A percentile compares a stretch with the other conserved stretches of the same genome.
Conservation (phyloP, 495 filamentous ascomycete species). For the Xanthoparmelia taractica region DNA sequence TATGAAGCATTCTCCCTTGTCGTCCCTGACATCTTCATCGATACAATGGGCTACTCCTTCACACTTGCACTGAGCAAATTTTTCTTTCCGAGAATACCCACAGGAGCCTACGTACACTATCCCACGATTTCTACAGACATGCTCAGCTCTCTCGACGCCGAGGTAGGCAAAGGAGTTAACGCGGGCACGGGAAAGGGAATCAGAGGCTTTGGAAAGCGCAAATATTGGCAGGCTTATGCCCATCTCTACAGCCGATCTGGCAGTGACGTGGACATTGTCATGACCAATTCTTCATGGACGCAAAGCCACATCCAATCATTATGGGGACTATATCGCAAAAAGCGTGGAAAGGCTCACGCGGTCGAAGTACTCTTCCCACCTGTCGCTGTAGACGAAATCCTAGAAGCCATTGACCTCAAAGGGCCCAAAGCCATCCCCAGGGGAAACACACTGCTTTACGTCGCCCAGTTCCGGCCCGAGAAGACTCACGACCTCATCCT, state of each 20-base stretch:
- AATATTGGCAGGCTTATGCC: conserved; percentile 85
- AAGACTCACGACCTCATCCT: conserved; percentile 89
- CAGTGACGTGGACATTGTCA: conserved; percentile 75
- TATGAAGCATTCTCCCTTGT: conserved; percentile 90
- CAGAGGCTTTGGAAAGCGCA: conserved; percentile 58
- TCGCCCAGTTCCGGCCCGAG: conserved; percentile 94
- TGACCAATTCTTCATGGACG: conserved; percentile 97
- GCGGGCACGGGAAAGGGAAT: conserved; percentile 66
- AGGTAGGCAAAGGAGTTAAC: conserved; percentile 68
- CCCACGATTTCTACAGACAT: conserved; percentile 98
- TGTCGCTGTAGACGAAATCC: conserved; percentile 76
- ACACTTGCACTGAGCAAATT: conserved; percentile 71
- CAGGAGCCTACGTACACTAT: conserved; percentile 92
- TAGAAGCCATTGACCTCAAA: conserved; percentile 59
- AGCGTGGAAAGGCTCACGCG: conserved; percentile 33
- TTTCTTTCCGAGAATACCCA: conserved; percentile 74
- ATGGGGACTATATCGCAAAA: conserved; percentile 56
- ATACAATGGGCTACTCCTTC: conserved; percentile 98
- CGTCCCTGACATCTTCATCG: conserved; percentile 87
- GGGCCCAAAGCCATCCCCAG: conserved; percentile 57
- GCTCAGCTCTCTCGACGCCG: conserved; percentile 71
- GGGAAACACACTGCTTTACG: conserved; percentile 70
- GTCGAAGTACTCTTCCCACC: conserved; percentile 77
- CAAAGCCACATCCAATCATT: conserved; percentile 70
- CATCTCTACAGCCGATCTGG: conserved; percentile 73